Base-by-base conservation (phyloP, 352 stramenopile species). In the Thraustotheca clavata region DNA sequence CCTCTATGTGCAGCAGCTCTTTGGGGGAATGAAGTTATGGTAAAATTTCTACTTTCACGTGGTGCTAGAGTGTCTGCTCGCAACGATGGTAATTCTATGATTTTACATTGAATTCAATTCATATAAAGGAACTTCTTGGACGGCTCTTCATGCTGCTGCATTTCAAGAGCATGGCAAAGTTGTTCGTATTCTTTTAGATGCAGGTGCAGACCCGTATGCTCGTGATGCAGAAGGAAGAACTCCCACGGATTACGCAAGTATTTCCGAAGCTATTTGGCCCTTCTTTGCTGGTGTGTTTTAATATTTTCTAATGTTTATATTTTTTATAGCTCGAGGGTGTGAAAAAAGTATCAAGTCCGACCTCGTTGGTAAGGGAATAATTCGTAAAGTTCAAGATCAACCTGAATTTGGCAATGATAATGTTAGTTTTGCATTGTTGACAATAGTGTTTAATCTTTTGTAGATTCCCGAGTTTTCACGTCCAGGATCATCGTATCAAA, bases 391-490 rank as follows among this genome's bases (percentile, higher is more conserved):
- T 18, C 55, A 47, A 1, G 34, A 46, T 12, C 59, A 62, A 26
- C 38, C 57, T 11, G 33, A 52, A 31, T 18, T 39, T 2, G 77
- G 87, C 67, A 87, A 88, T 16, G 75, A 86, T 38, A 82, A 69
- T 32, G 76, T 86, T 73, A 26, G 72, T 67, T 57, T 46, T 55
- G 27, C 24, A 43, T 12, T 20, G 46, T 1, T 18, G 18, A 4
- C 3, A 34, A 39, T 16, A 24, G 1, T 16, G 8, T 16, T n/a
- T 16, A 34, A 12, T 4, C 6, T 43, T 46, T 61, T 9, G 50
- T 29, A 91, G 82, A 81, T 91, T 59, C 86, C 80, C 9, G 78
- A 76, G 11, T 88, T 89, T 46, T 91, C 83, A 3, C 76, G 83
- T 8, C 83, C 83, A 11, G 83, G 80, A 14, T 91, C 83, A 1